Evolutionary conservation across 352 stramenopile genomes (phyloP), one percentile per base, ranked within the genome.

Genomic region (Globisporangium spiculum): DNA sequence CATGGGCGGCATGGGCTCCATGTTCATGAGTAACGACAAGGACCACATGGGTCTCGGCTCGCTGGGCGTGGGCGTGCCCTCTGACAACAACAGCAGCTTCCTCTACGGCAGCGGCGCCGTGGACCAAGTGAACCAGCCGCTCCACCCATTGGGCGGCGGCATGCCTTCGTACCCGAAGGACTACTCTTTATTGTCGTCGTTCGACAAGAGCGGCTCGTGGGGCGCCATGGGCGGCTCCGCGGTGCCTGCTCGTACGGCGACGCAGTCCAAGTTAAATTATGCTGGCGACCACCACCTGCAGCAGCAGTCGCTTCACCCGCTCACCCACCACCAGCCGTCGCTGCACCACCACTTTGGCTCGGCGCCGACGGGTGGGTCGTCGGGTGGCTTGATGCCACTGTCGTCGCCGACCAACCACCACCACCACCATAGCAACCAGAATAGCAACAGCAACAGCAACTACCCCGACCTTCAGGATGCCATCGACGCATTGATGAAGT

Each of bases 401-500:
- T 63, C 58, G 66, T 70, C 66, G 22, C 66, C 66, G 1, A 66
- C 66, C 48, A 53, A 66, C 66, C 63, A 50, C 54, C 62, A 56
- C 34, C 59, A 66, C 65, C 63, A 50, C 38, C 50, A 30, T 18
- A 63, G 20, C 57, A 54, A 22, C 55, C 24, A 53, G 24, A 66
- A 54, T 44, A 16, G 50, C 67, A 57, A 67, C 66, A 68, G 57
- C 36, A 22, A 30, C 60, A 34, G 32, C 44, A 53, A 70, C 60
- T 93, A 92, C 76, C 85, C 83, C 22, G 82, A 93, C 63, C 80
- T 93, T 77, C 83, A 93, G 67, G 85, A 93, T 86, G 83, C 85
- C 80, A 93, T 93, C 72, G 85, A 93, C 77, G 83, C 85, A 77
- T 86, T 93, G 75, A 90, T 93, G 81, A 91, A 91, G 75, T 93